These are phyloP conservation scores for Erysimum cheiri DNA, from an alignment of 441 rosid species.

Conservation along the genomic window DNA sequence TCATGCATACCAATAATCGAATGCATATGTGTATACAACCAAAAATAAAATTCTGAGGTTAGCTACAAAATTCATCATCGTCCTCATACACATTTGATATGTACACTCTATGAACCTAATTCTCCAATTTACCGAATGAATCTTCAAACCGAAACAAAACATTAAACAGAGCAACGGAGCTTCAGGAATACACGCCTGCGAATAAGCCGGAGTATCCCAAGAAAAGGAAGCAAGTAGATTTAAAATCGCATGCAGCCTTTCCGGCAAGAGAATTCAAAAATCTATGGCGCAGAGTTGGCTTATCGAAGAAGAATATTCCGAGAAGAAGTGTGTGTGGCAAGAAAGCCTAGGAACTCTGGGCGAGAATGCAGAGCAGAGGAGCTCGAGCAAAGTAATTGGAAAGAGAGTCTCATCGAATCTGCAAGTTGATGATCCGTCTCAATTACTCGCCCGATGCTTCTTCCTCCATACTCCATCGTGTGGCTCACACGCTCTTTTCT, in stretches of 20 bases:
- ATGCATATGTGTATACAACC: constrained; percentile 26
- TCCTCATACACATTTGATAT: neutral
- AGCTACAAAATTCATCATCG: neutral
- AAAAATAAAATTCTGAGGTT: constrained; percentile 9
- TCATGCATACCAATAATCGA: neutral
- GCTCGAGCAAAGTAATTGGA: constrained; percentile 22
- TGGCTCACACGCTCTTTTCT: constrained; percentile 33
- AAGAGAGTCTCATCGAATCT: constrained; percentile 38
- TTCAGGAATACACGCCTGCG: constrained; percentile 33
- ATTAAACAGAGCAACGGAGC: neutral
- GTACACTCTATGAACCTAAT: neutral
- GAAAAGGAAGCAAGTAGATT: neutral
- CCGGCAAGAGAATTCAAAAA: neutral
- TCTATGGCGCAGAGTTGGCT: constrained; percentile 8
- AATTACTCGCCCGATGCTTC: constrained; percentile 31
- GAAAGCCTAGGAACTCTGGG: neutral
- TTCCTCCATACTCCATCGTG: constrained; percentile 40
- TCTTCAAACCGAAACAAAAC: neutral
- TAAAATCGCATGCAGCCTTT: constrained; percentile 30
- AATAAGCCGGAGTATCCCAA: neutral
- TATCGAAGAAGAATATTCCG: constrained; percentile 23
- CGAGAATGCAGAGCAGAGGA: constrained; percentile 31
- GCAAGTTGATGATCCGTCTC: constrained; percentile 48
- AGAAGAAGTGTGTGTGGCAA: neutral
- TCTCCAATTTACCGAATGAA: neutral